Base-by-base conservation (phyloP, 192 early-diverging fungal species). In the Linnemannia hyalina region DNA sequence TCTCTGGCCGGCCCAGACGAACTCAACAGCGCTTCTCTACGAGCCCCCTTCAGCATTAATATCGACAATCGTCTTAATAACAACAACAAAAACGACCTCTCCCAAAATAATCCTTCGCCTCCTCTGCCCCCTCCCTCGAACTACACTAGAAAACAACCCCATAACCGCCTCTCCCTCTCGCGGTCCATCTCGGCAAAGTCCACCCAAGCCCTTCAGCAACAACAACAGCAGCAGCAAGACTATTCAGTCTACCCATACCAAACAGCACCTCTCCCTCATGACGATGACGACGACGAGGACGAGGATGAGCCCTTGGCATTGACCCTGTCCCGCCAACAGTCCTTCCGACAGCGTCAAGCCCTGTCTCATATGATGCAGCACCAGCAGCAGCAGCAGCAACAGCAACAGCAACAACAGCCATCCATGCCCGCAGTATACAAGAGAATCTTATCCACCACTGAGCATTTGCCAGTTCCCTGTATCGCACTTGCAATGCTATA, bases 271-370 rank as follows among this genome's bases (percentile, higher is more conserved):
- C 65, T 11, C 35, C 52, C 26, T 7, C 9, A 11, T 16, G 65
- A 35, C 6, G 54, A 73, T 38, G 77, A 60, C 23, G 76, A 77
- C 9, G 73, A 85, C 10, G 74, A 63, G 11, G 78, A 85, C 54
- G 77, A 83, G 3, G 73, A 83, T 32, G 78, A 85, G 75, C 78
- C 83, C 16, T 72, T 85, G 60, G 70, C 36, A 26, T 18, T 80
- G 38, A 80, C 83, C 3, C 55, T 80, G 1, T 80, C 83, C 3
- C 74, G 83, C 2, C 83, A 80, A 46, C 83, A 80, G 49, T 77
- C 69, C 36, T 20, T 16, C 22, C 41, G 54, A 55, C 80, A 72
- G 23, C 74, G 22, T 6, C 74, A 57, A 18, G 6, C n/a, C 68
- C 26, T 55, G n/a, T 41, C 70, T 54, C 46, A 82, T 10, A 36